These are phyloP conservation scores for Pyrrhoderma lamaoense DNA, from an alignment of 1,284 basidiomycete genomes.

Conservation along the genomic window DNA sequence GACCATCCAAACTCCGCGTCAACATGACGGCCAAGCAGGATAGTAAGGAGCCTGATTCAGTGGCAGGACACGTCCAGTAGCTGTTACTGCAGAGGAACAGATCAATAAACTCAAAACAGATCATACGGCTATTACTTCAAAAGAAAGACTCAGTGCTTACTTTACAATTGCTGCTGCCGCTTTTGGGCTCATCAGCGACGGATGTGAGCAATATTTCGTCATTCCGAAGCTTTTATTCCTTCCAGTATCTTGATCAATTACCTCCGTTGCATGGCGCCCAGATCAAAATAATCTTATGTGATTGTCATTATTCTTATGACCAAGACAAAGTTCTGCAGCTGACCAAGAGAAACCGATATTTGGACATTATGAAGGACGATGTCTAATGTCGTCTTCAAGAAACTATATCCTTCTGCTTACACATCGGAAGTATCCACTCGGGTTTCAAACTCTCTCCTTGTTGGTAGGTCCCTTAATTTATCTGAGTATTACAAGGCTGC, in stretches of 20 bases:
- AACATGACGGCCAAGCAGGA: too few species aligned
- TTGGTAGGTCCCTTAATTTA: slow-evolving; percentile 39
- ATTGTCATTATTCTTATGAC: too few species aligned
- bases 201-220: slow-evolving; percentile 38
- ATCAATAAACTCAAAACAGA: slow-evolving; percentile 8
- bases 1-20: too few species aligned
- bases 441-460: slow-evolving; percentile 66
- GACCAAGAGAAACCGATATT: too few species aligned
- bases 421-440: slow-evolving; percentile 57
- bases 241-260: neutral
- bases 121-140: slow-evolving; percentile 22
- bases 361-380: slow-evolving; percentile 31
- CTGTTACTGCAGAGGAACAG: slow-evolving; percentile 1
- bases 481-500: slow-evolving; percentile 12
- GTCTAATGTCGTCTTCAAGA: slow-evolving; percentile 57
- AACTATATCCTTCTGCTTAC: slow-evolving; percentile 53
- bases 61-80: too few species aligned
- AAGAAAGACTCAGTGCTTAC: slow-evolving; percentile 44
- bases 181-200: slow-evolving; percentile 64
- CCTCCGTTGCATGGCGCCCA: slow-evolving; percentile 23
- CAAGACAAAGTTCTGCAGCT: too few species aligned
- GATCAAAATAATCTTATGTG: slow-evolving; percentile 63
- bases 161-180: slow-evolving; percentile 59
- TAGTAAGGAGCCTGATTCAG: too few species aligned
- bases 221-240: neutral